Evolutionary conservation across 2,329 filamentous ascomycete species (phyloP), one percentile per base, ranked within the genome.

Genomic region (Trichoderma aggressivum): DNA sequence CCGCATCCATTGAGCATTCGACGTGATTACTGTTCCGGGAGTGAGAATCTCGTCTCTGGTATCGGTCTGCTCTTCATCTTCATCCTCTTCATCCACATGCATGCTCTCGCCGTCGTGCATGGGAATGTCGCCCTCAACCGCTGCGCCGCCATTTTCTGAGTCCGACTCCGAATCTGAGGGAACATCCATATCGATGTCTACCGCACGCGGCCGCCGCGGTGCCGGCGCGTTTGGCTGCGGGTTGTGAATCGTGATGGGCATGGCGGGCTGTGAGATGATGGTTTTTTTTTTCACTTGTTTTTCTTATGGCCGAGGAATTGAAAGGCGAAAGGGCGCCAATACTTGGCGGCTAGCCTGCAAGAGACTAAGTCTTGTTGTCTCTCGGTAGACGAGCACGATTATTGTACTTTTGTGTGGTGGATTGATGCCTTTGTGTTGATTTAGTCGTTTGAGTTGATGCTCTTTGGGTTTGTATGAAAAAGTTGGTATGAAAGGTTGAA

Each of bases 1-100:
- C 88, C 90, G 90, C 95, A 98, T 98, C 94, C 94, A 98, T 85
- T 98, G 94, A n/a, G 94, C 88, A 81, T 98, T 94, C 74, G 91
- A 88, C 12, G 95, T 98, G 76, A 98, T 93, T 72, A 92, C 84
- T 79, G 97, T 92, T 77, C 95, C 96, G 1, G 95, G 95, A 1
- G 94, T 97, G 75, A 97, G 91, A 75, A 98, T 91, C 43, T 86
- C 83, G 76, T 82, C 76, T 71, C 77, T 76, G 32, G 10, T 14
- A 16, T 72, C 50, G 2, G 28, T 26, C 1, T 61, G 39, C 34
- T 69, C 30, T 14, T 77, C 75, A 68, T 76, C 77, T 14, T 76
- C 74, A 32, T 75, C 74, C 28, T 74, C 73, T 24, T 69, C 39
- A 67, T 75, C 75, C 63, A 77, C 77, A 63, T 79, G 77, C 39